Conservation (phyloP, 257 asterid species). For the Primulina huaijiensis region DNA sequence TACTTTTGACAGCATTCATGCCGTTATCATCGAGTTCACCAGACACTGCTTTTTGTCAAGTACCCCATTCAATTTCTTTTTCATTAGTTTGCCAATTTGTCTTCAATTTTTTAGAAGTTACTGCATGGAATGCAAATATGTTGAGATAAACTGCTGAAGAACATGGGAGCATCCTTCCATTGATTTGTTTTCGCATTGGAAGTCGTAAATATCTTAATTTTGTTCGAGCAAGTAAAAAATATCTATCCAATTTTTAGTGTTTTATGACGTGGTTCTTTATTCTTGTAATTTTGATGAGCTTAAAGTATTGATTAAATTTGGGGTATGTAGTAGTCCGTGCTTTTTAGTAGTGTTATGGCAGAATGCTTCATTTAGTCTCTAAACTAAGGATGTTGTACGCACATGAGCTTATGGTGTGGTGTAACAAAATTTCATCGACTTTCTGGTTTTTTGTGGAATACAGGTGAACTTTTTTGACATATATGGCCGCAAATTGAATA, state of each 20-base stretch:
- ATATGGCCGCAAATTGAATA: conserved; percentile 84
- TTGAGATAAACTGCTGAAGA: background rate
- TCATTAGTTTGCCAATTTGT: background rate
- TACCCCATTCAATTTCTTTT: background rate
- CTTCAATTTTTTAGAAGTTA: conserved; percentile 3
- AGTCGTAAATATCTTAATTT: too few species aligned
- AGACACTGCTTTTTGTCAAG: background rate
- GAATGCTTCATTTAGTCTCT: background rate
- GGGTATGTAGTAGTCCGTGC: too few species aligned
- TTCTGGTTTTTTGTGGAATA: conserved; percentile 25
- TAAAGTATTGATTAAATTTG: background rate
- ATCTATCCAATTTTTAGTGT: background rate
- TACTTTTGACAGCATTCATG: background rate
- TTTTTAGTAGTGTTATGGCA: background rate
- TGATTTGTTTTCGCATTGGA: background rate
- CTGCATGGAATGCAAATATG: background rate
- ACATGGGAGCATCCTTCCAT: background rate
- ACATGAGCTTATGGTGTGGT: conserved; percentile 19
- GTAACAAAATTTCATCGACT: conserved; percentile 11
- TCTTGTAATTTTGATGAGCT: background rate
- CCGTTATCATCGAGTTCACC: too few species aligned
- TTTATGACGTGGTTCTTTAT: background rate
- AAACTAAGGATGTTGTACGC: background rate
- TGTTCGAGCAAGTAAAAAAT: too few species aligned
- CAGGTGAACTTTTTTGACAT: conserved; percentile 87